A percentile compares a stretch with the other conserved stretches of the same genome.
Conservation (phyloP, 1,284 basidiomycete species). For the Ceratobasidium sp. region DNA sequence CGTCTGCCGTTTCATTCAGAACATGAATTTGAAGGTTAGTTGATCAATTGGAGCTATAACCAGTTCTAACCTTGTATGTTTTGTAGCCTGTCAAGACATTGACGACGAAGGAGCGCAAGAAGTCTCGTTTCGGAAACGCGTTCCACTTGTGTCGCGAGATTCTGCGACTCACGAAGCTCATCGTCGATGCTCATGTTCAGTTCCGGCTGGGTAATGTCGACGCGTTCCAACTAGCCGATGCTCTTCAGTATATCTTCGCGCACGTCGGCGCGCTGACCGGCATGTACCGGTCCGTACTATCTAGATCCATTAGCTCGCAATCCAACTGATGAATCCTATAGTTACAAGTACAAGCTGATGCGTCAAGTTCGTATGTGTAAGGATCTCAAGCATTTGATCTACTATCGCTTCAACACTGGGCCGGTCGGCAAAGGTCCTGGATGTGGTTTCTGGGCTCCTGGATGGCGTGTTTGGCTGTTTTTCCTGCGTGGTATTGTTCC, state of each 20-base stretch:
- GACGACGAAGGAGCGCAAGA: slow-evolving; percentile 99
- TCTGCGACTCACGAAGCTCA: slow-evolving; percentile 95
- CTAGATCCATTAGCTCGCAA: background rate
- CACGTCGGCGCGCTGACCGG: slow-evolving; percentile 98
- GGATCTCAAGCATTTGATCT: slow-evolving; percentile 97
- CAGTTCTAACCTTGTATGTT: slow-evolving; percentile 26
- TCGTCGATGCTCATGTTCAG: slow-evolving; percentile 98
- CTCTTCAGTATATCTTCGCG: slow-evolving; percentile 96
- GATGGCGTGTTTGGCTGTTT: slow-evolving; percentile 99
- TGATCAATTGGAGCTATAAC: background rate
- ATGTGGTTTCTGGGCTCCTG: slow-evolving; percentile 99
- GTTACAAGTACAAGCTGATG: slow-evolving; percentile 99
- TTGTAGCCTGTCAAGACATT: slow-evolving; percentile 80
- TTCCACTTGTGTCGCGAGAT: slow-evolving; percentile 99
- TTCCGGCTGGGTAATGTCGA: slow-evolving; percentile 99
- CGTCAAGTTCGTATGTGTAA: slow-evolving; percentile 99
- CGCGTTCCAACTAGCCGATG: slow-evolving; percentile 99
- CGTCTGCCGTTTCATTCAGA: slow-evolving; percentile 59
- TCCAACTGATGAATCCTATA: slow-evolving; percentile 9
- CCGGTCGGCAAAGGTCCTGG: slow-evolving; percentile 99
- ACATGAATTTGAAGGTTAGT: slow-evolving; percentile 90
- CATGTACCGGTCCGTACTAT: slow-evolving; percentile 83
- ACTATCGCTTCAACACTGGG: slow-evolving; percentile 99
- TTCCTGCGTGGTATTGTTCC: slow-evolving; percentile 99
- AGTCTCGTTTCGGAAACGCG: slow-evolving; percentile 99